Percentiles rank a stretch among this genome's conserved stretches.
These are phyloP conservation scores for Rhamnella rubrinervis DNA, from an alignment of 331 rosid genomes.

Conservation along the genomic window DNA sequence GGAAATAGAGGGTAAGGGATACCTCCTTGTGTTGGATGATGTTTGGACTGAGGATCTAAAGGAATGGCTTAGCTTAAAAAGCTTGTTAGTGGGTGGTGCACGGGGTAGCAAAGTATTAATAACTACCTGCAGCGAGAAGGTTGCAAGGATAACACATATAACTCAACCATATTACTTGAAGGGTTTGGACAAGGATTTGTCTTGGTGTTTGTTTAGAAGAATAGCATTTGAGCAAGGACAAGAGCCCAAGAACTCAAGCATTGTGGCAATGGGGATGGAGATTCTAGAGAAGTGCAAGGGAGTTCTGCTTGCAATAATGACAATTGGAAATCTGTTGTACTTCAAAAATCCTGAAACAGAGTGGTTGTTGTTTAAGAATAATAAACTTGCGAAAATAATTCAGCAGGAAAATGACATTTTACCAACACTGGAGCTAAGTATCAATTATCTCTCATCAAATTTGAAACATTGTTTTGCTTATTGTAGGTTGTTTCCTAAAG, in stretches of 20 bases:
- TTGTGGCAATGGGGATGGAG: neutral
- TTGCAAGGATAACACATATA: neutral
- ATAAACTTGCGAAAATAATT: neutral
- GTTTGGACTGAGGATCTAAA: constrained; percentile 1
- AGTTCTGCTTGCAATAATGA: constrained; percentile 38
- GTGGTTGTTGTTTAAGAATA: constrained; percentile 8
- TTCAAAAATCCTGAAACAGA: constrained; percentile 21
- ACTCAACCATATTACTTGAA: neutral
- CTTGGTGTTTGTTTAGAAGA: constrained; percentile 14
- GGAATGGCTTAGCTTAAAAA: neutral
- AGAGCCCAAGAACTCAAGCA: neutral
- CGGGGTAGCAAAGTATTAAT: constrained; percentile 20
- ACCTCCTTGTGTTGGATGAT: constrained; percentile 31
- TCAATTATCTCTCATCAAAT: constrained; percentile 20
- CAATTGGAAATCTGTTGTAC: constrained; percentile 31
- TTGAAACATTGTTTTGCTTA: constrained; percentile 38
- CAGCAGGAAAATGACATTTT: constrained; percentile 2
- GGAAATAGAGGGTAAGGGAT: neutral
- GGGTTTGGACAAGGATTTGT: neutral
- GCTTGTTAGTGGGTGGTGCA: constrained; percentile 18
- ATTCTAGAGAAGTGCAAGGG: constrained; percentile 20
- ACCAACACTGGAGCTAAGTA: constrained; percentile 33
- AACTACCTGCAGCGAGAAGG: constrained; percentile 17
- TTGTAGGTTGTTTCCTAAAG: constrained; percentile 31
- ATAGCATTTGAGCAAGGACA: neutral